Conservation (phyloP, 108 stramenopile species). For the Nitzschia inconspicua region DNA sequence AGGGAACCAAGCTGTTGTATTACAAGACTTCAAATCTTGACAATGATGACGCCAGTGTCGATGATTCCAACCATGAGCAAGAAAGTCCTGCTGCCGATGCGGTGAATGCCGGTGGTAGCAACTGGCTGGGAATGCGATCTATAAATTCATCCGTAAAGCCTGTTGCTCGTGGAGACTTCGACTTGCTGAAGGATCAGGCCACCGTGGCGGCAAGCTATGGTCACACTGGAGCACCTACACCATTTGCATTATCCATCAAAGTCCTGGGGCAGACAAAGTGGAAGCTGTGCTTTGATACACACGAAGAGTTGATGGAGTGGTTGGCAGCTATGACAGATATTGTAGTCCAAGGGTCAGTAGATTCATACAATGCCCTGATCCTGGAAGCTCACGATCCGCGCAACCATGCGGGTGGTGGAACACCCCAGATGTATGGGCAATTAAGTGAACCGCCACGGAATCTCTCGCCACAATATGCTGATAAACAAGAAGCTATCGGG, state of each 20-base stretch:
- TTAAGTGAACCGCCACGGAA: slow-evolving; percentile 22
- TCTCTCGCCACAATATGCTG: neutral
- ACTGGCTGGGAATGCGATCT: neutral
- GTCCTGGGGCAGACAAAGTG: slow-evolving; percentile 66
- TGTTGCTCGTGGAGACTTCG: slow-evolving; percentile 64
- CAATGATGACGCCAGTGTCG: neutral
- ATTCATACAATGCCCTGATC: slow-evolving; percentile 58
- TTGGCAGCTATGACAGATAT: slow-evolving; percentile 69
- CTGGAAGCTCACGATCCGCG: slow-evolving; percentile 50
- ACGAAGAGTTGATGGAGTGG: slow-evolving; percentile 70
- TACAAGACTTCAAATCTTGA: slow-evolving; percentile 25
- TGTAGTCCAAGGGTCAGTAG: slow-evolving; percentile 59
- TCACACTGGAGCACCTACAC: slow-evolving; percentile 65
- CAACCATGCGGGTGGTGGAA: slow-evolving; percentile 4
- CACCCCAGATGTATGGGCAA: slow-evolving; percentile 6
- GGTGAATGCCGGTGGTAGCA: neutral
- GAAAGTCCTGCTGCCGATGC: neutral
- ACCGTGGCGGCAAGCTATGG: slow-evolving; percentile 54
- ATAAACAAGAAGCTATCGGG: neutral
- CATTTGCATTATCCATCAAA: slow-evolving; percentile 61
- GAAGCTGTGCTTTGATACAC: slow-evolving; percentile 79
- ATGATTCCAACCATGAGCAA: neutral
- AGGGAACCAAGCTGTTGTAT: slow-evolving; percentile 43
- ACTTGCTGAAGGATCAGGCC: slow-evolving; percentile 75
- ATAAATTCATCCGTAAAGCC: neutral